These are phyloP conservation scores for Pyrrhoderma lamaoense DNA, from an alignment of 1,284 basidiomycete species.

Conservation along the genomic window DNA sequence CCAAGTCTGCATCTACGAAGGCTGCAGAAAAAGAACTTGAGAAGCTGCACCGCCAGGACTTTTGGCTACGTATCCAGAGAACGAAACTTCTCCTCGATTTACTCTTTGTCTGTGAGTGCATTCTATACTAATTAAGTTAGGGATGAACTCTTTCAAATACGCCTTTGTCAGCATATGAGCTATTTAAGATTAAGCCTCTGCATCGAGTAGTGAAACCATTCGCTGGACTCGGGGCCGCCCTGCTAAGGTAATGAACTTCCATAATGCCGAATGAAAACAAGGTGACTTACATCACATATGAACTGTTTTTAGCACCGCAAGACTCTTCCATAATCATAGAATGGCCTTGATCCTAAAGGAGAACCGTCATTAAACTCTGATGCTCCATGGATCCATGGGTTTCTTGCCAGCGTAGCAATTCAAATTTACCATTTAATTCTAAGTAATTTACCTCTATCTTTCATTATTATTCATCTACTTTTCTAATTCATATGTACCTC, in stretches of 20 bases:
- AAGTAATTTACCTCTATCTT: not conserved
- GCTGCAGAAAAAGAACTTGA: constrained; percentile 64
- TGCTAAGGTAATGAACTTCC: constrained; percentile 50
- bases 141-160: not conserved
- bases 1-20: constrained; percentile 50
- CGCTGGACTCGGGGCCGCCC: constrained; percentile 57
- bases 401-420: not conserved
- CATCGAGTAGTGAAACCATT: constrained; percentile 56
- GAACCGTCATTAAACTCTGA: constrained; percentile 8
- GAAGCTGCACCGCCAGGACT: constrained; percentile 58
- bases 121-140: constrained; percentile 28
- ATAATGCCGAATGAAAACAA: constrained; percentile 19
- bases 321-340: constrained; percentile 64
- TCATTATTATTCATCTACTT: not conserved
- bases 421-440: not conserved
- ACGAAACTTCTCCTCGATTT: constrained; percentile 73
- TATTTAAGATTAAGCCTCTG: constrained; percentile 51
- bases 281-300: constrained; percentile 4
- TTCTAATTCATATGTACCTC: not conserved
- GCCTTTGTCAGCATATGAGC: constrained; percentile 39
- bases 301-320: constrained; percentile 43
- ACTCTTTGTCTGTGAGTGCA: constrained; percentile 71
- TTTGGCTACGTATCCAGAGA: constrained; percentile 65
- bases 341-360: constrained; percentile 33
- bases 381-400: not conserved